Conservation (phyloP, 2,329 filamentous ascomycete species). For the Neofusicoccum parvum region DNA sequence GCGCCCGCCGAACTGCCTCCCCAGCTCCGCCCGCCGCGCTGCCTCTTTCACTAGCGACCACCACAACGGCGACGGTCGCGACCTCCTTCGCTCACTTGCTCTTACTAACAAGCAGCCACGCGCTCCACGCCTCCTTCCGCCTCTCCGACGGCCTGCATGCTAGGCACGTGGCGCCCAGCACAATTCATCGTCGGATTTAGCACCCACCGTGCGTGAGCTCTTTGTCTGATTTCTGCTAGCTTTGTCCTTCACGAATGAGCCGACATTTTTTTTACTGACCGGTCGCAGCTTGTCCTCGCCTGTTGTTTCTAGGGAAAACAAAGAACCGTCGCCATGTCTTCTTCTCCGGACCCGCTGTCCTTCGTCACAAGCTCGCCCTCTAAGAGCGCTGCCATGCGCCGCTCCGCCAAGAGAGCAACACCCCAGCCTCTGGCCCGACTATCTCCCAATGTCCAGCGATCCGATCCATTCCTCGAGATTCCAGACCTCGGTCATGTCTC, state of each 20-base stretch:
- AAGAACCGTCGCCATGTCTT: slow-evolving; percentile 21
- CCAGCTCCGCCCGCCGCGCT: background rate
- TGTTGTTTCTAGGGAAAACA: background rate
- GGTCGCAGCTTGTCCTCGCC: background rate
- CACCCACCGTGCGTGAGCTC: background rate
- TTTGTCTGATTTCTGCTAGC: background rate
- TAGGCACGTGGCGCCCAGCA: background rate
- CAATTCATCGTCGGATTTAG: background rate
- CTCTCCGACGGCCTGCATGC: background rate
- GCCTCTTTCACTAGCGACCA: background rate
- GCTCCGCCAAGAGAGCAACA: background rate
- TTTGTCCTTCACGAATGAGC: background rate
- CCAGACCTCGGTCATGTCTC: slow-evolving; percentile 26
- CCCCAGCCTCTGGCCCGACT: slow-evolving; percentile 2
- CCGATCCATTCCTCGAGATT: slow-evolving; percentile 14
- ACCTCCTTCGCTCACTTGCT: background rate
- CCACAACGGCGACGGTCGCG: background rate
- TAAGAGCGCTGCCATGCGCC: background rate
- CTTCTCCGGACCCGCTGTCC: slow-evolving; percentile 41
- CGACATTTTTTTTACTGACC: background rate
- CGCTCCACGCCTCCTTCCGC: background rate
- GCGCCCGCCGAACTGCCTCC: background rate
- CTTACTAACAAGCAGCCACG: background rate
- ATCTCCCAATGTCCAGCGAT: slow-evolving; percentile 7
- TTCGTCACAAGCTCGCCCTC: slow-evolving; percentile 21